Base-by-base conservation (phyloP, 2,329 filamentous ascomycete species). In the Davidsoniella australis region DNA sequence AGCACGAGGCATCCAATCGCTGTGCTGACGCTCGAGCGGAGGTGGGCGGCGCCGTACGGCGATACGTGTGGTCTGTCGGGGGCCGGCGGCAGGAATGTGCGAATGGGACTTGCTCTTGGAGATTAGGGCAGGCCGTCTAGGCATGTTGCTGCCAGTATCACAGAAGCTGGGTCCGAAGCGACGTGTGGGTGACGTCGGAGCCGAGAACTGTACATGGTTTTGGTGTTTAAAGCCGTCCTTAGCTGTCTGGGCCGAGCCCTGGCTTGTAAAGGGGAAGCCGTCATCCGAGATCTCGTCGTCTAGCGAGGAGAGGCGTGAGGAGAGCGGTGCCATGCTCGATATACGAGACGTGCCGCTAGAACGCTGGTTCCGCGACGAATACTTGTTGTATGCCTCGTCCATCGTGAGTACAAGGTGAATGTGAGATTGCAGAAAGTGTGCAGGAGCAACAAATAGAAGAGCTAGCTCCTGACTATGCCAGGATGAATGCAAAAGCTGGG, bases 1-100 rank as follows among this genome's bases (percentile, higher is more conserved):
- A 0, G 77, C 72, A 26, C 78, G 70, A 20, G 80, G 66, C 42
- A 83, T 64, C 78, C 79, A 83, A 62, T 81, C 78, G 50, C 72
- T 74, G 56, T 78, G 71, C 50, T 65, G 65, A 37, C 62, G 62
- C 54, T 71, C 66, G 33, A 58, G 17, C 51, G 37, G 54, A 50
- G 41, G 55, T 56, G 43, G 53, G 49, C 36, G 55, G 38, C 49
- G 47, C 10, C 37, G 48, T 10, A 45, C 14, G 36, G 20, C 39
- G 12, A 16, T 29, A 7, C 12, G 24, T 9, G 48, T 39, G 10
- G 45, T 24, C 18, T 12, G 40, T 49, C 56, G 57, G 39, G 54
- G 55, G 16, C 20, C 7, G 8, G 47, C 41, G 16, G 36, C 14
- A 18, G 61, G 56, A 26, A 81, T 67, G 44, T 81, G 71, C 1